These are phyloP conservation scores for Cladosporium austrohemisphaericum DNA, from an alignment of 2,329 filamentous ascomycete species.

Conservation along the genomic window DNA sequence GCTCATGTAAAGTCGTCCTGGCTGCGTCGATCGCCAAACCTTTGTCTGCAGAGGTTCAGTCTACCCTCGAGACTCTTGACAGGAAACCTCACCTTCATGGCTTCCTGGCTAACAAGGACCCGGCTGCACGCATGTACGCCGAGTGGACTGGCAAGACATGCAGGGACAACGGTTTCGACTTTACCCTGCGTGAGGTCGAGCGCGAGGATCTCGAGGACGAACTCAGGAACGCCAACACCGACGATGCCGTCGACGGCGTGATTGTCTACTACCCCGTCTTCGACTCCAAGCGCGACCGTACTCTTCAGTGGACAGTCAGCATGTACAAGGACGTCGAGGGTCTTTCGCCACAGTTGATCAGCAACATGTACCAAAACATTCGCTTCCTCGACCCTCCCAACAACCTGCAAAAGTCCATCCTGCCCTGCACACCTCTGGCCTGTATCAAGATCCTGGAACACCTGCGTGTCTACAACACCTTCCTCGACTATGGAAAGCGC, in stretches of 20 bases:
- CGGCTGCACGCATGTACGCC: slow-evolving; percentile 87
- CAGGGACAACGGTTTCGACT: slow-evolving; percentile 88
- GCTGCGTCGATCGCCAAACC: slow-evolving; percentile 82
- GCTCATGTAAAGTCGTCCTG: slow-evolving; percentile 84
- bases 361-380: slow-evolving; percentile 99
- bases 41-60: slow-evolving; percentile 72
- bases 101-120: slow-evolving; percentile 88
- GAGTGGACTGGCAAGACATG: slow-evolving; percentile 98
- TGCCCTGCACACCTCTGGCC: slow-evolving; percentile 93
- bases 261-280: slow-evolving; percentile 99
- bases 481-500: slow-evolving; percentile 87
- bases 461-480: slow-evolving; percentile 92
- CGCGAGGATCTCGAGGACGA: slow-evolving; percentile 88
- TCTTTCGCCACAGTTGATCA: slow-evolving; percentile 86
- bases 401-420: slow-evolving; percentile 80
- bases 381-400: slow-evolving; percentile 80
- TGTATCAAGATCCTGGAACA: slow-evolving; percentile 97
- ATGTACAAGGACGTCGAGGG: slow-evolving; percentile 94
- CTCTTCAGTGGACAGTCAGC: slow-evolving; percentile 90
- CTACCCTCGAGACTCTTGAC: slow-evolving; percentile 68
- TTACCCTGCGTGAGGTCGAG: slow-evolving; percentile 76
- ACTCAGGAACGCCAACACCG: slow-evolving; percentile 78
- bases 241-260: slow-evolving; percentile 75
- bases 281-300: slow-evolving; percentile 83
- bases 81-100: slow-evolving; percentile 77